Evolutionary conservation across 148 eudicot genomes (phyloP).

Genomic region (Camellia lanceoleosa): DNA sequence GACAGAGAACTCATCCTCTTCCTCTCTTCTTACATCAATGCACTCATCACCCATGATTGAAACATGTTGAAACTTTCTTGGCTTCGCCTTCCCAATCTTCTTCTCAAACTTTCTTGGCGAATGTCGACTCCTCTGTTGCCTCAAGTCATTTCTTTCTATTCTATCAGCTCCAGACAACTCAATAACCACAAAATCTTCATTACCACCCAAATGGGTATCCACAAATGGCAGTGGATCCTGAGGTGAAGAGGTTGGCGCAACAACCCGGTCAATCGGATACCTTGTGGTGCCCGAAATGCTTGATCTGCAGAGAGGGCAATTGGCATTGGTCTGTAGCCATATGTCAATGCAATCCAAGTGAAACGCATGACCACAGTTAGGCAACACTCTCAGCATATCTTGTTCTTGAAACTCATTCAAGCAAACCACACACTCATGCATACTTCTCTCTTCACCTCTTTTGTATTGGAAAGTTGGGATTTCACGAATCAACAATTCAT

Average conservation of each 20-base stretch:
- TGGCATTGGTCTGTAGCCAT: slow-evolving; percentile 74
- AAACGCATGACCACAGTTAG: slow-evolving; percentile 64
- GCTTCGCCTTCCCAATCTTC: too few species aligned
- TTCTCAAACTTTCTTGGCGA: too few species aligned
- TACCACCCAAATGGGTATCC: too few species aligned
- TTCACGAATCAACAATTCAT: slow-evolving; percentile 62
- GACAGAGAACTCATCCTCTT: too few species aligned
- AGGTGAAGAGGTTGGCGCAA: slow-evolving; percentile 1
- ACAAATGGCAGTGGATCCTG: not conserved
- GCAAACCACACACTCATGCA: slow-evolving; percentile 67
- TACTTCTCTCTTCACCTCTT: slow-evolving; percentile 29
- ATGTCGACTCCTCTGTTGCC: too few species aligned
- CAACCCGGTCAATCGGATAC: slow-evolving; percentile 26
- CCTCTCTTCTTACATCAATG: too few species aligned
- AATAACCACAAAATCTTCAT: too few species aligned
- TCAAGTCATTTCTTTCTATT: too few species aligned
- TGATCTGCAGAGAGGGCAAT: slow-evolving; percentile 82
- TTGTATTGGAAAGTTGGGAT: slow-evolving; percentile 65
- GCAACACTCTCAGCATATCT: slow-evolving; percentile 58
- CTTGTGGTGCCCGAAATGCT: slow-evolving; percentile 54
- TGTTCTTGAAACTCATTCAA: slow-evolving; percentile 60
- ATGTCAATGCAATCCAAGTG: slow-evolving; percentile 85
- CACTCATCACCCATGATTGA: too few species aligned
- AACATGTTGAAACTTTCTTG: too few species aligned
- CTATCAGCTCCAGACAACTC: too few species aligned